Conservation (phyloP, 2,329 filamentous ascomycete genomes). For the Trichoderma simmonsii region DNA sequence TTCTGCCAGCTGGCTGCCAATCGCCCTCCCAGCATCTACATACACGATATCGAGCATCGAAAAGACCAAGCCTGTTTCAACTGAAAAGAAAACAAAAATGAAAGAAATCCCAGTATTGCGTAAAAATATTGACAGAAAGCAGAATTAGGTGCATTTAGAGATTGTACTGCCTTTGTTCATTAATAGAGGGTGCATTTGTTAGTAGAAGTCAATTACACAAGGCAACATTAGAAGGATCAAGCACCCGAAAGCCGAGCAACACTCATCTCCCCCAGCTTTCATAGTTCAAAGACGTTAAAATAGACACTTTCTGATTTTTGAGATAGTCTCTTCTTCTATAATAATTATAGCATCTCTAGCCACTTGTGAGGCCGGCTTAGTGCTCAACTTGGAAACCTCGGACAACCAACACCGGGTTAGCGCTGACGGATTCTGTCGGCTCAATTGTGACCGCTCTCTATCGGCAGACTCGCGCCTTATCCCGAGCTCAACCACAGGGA, state of each 20-base stretch:
- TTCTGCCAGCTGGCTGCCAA: constrained; percentile 1
- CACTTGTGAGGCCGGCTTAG: background rate
- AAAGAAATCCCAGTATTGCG: background rate
- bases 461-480: constrained; percentile 9
- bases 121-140: background rate
- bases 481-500: background rate
- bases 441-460: constrained; percentile 31
- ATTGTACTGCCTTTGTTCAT: background rate
- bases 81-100: rapidly evolving
- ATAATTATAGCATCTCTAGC: background rate
- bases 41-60: background rate
- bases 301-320: background rate
- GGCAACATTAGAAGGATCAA: background rate
- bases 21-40: background rate
- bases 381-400: background rate
- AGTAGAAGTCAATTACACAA: background rate
- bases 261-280: background rate
- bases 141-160: background rate
- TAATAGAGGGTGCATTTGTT: background rate
- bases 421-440: constrained; percentile 32
- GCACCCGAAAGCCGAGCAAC: background rate
- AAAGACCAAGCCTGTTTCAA: no score
- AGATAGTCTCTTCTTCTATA: background rate
- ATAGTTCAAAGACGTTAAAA: background rate
- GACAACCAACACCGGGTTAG: background rate